A percentile compares a stretch with the other conserved stretches of the same genome.
phyloP scores from a whole-genome alignment of 257 asterid species.

The Lycium barbarum region DNA sequence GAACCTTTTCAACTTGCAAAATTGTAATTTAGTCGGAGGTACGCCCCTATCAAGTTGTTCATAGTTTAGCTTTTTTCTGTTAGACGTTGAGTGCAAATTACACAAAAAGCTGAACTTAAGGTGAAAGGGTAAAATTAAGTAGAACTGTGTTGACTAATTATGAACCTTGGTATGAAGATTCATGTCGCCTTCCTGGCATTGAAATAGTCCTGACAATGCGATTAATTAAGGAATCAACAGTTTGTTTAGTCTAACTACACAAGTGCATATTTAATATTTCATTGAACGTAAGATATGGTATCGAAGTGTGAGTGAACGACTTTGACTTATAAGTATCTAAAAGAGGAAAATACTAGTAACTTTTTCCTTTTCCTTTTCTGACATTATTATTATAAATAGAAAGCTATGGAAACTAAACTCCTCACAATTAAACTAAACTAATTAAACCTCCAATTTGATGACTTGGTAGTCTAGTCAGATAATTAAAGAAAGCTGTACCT shows the following conservation, averaged over 20 bases:
- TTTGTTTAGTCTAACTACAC: background rate
- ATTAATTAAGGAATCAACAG: background rate
- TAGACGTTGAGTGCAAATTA: background rate
- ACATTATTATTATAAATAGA: background rate
- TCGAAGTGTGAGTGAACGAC: background rate
- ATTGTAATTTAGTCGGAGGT: background rate
- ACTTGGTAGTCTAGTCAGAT: background rate
- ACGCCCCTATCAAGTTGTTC: background rate
- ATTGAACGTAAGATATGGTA: background rate
- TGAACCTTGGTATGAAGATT: background rate
- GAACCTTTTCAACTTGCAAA: background rate
- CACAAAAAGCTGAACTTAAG: background rate
- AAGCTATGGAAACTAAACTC: background rate
- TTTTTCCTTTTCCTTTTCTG: background rate
- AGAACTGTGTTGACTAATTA: background rate
- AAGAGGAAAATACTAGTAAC: no score
- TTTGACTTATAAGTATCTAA: background rate
- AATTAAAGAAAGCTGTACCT: conserved; percentile 16
- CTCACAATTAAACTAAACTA: background rate
- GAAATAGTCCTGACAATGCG: background rate
- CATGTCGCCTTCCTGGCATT: background rate
- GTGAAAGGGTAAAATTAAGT: background rate
- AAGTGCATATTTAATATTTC: conserved; percentile 15
- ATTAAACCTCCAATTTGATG: background rate
- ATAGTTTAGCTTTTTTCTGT: background rate